Evolutionary conservation across 2,329 filamentous ascomycete species (phyloP), one percentile per base, ranked within the genome.

Genomic region (Aspergillus spinulosporus): DNA sequence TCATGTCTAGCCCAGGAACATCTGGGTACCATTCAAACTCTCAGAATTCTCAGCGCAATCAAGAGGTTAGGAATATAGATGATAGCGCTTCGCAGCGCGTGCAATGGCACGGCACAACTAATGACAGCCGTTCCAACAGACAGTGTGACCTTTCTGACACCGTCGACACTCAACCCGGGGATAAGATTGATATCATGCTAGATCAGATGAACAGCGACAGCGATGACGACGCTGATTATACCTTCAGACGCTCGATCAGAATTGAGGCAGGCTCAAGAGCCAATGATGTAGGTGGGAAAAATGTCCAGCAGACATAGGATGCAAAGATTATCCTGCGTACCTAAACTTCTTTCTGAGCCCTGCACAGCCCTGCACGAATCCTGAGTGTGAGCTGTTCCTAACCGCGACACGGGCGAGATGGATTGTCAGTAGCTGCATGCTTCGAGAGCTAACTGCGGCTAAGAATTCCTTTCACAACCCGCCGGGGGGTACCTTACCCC

Each of bases 1-100:
- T 79, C 64, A 79, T 80, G 78, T 78, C 76, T 40, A 80, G 78
- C 52, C 78, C 78, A 1, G 76, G 74, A 34, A 77, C 79, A 52
- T 78, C 77, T 4, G 74, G 74, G 1, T 77, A 76, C 58, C 73
- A 73, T 43, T 68, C 74, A 6, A 69, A 66, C 49, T 72, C 73
- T 14, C 70, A 70, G 49, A 59, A 64, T 32, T 72, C 72, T 12
- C 70, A 69, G 48, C 59, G 59, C 37, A 55, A 63, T 49, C 54
- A 47, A 54, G 52, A 58, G 34, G 14, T 60, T 7, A 58, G 64
- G 4, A 63, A 65, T 44, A 64, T 44, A 11, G 49, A 57, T 49
- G 72, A 64, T 52, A 62, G 67, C 46, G 65, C 62, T 12, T 66
- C 68, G 2, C 56, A 67, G 31, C 61, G 57, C 31, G 54, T 57